Conservation (phyloP, 371 early-diverging fungal genomes). For the Lichtheimia ornata region DNA sequence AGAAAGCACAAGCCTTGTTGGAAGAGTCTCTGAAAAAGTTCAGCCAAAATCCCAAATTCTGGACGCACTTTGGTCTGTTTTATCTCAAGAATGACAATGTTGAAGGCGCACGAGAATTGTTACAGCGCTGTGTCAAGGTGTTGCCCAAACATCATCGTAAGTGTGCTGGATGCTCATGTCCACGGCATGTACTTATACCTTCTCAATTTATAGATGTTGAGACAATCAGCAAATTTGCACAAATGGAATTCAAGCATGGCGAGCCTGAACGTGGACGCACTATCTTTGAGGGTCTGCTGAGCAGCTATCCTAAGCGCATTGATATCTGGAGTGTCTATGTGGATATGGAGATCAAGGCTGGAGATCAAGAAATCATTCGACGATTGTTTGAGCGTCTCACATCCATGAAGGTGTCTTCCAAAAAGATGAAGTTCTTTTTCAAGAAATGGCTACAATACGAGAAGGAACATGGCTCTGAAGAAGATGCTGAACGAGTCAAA, state of each 20-base stretch:
- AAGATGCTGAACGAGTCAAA: constrained; percentile 85
- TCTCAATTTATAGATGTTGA: constrained; percentile 36
- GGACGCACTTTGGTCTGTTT: constrained; percentile 84
- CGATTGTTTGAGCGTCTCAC: constrained; percentile 90
- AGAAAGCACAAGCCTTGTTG: constrained; percentile 74
- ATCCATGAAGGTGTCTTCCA: constrained; percentile 86
- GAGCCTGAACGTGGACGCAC: constrained; percentile 95
- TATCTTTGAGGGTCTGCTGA: constrained; percentile 91
- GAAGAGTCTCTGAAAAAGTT: constrained; percentile 83
- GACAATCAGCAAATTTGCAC: constrained; percentile 89
- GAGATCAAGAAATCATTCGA: constrained; percentile 66
- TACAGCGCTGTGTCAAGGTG: constrained; percentile 76
- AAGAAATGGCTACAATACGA: constrained; percentile 96
- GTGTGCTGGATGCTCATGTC: constrained; percentile 6
- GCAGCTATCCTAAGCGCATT: constrained; percentile 88
- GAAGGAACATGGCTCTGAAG: constrained; percentile 79
- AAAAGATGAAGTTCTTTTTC: constrained; percentile 98
- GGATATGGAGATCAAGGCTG: constrained; percentile 89
- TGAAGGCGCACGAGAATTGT: constrained; percentile 77
- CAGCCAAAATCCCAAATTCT: constrained; percentile 84
- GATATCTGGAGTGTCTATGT: constrained; percentile 96
- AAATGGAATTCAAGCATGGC: constrained; percentile 92
- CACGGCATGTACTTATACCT: constrained; percentile 22
- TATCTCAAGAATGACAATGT: constrained; percentile 69
- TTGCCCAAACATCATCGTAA: constrained; percentile 90